phyloP scores from a whole-genome alignment of 2,329 filamentous ascomycete species.

The Phyllosticta citribraziliensis region DNA sequence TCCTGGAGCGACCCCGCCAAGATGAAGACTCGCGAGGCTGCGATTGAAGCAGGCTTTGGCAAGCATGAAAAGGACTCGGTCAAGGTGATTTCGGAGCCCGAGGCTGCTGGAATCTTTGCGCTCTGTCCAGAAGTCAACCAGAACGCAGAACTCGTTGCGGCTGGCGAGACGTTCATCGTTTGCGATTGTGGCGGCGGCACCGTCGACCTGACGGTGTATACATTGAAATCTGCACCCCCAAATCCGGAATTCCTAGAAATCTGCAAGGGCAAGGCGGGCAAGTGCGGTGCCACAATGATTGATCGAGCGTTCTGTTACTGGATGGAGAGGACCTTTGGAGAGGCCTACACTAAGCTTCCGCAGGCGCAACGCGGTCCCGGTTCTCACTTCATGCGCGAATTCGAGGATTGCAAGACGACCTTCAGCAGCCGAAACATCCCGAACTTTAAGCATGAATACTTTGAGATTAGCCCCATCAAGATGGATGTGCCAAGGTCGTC shows the following conservation, averaged over 20 bases:
- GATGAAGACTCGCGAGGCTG: conserved; percentile 87
- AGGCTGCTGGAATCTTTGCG: conserved; percentile 95
- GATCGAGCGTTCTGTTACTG: conserved; percentile 24
- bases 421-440: conserved; percentile 14
- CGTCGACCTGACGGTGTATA: conserved; percentile 15
- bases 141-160: conserved; percentile 55
- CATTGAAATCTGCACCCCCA: background rate
- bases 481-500: background rate
- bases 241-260: conserved; percentile 4
- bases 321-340: conserved; percentile 21
- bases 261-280: background rate
- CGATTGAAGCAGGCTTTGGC: conserved; percentile 93
- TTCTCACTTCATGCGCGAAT: conserved; percentile 26
- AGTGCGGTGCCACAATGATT: conserved; percentile 19
- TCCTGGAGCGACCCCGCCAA: conserved; percentile 99
- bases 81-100: conserved; percentile 89
- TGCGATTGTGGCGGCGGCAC: conserved; percentile 70
- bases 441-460: background rate
- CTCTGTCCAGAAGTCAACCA: conserved; percentile 1
- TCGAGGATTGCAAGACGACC: conserved; percentile 23
- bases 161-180: conserved; percentile 93
- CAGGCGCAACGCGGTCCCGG: conserved; percentile 19
- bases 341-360: conserved; percentile 19
- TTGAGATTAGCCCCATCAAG: background rate
- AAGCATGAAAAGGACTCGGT: conserved; percentile 97